Conservation (phyloP, 2,329 filamentous ascomycete genomes). For the Bertia moriformis region DNA sequence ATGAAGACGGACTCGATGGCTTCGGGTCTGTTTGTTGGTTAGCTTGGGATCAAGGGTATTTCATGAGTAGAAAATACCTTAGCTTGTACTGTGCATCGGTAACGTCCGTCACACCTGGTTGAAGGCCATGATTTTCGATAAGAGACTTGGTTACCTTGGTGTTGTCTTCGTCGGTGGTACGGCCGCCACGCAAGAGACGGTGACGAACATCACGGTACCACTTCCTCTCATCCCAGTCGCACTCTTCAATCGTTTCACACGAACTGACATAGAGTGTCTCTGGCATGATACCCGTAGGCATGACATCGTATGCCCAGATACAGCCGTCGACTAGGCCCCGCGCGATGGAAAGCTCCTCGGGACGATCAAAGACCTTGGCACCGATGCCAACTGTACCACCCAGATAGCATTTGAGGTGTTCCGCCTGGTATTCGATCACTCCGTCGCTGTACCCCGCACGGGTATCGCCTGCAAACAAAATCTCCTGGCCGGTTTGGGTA, state of each 20-base stretch:
- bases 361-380: slow-evolving; percentile 37
- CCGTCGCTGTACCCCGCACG: slow-evolving; percentile 16
- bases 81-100: background rate
- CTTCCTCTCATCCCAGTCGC: background rate
- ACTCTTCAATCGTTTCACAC: background rate
- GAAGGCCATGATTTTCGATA: background rate
- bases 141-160: background rate
- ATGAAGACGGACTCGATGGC: slow-evolving; percentile 38
- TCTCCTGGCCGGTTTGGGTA: background rate
- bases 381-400: slow-evolving; percentile 49
- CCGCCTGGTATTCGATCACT: slow-evolving; percentile 32
- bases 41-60: too few species aligned
- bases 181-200: background rate
- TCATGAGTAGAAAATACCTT: too few species aligned
- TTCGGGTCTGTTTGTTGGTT: slow-evolving; percentile 29
- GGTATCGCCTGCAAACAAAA: background rate
- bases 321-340: slow-evolving; percentile 42
- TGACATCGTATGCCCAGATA: slow-evolving; percentile 45
- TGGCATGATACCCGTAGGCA: slow-evolving; percentile 44
- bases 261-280: slow-evolving; percentile 25
- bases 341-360: slow-evolving; percentile 36
- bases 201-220: background rate
- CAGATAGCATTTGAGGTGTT: slow-evolving; percentile 43
- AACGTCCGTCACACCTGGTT: background rate
- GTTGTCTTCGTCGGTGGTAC: background rate